Conservation (phyloP, 257 asterid species). For the Craterostigma plantagineum region DNA sequence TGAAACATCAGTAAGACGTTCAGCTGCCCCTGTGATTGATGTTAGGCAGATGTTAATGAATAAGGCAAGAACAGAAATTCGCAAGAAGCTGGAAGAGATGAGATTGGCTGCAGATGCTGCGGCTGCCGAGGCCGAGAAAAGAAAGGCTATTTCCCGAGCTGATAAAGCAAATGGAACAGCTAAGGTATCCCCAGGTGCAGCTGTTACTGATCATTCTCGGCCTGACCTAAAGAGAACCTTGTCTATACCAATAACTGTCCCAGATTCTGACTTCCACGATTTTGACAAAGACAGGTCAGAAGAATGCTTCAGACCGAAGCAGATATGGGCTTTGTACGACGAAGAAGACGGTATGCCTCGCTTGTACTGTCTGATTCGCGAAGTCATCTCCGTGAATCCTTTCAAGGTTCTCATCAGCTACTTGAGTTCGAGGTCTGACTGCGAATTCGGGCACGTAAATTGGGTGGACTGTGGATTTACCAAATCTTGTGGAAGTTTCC, state of each 20-base stretch:
- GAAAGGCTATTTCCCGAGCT: slow-evolving; percentile 22
- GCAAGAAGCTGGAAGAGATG: slow-evolving; percentile 44
- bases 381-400: slow-evolving; percentile 65
- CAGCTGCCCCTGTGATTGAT: slow-evolving; percentile 49
- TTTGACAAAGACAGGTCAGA: slow-evolving; percentile 78
- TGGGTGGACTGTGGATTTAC: slow-evolving; percentile 88
- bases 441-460: slow-evolving; percentile 75
- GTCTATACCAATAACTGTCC: slow-evolving; percentile 69
- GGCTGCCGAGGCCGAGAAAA: slow-evolving; percentile 44
- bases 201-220: slow-evolving; percentile 12
- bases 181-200: too few relatives aligned
- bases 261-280: slow-evolving; percentile 93
- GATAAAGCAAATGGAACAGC: slow-evolving; percentile 10
- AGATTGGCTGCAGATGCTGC: slow-evolving; percentile 37
- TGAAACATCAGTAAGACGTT: slow-evolving; percentile 30
- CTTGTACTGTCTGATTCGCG: slow-evolving; percentile 80
- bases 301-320: slow-evolving; percentile 82
- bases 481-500: slow-evolving; percentile 86
- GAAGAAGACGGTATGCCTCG: slow-evolving; percentile 99
- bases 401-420: slow-evolving; percentile 74
- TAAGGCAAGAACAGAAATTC: slow-evolving; percentile 51
- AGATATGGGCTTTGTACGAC: slow-evolving; percentile 93
- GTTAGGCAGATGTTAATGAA: slow-evolving; percentile 49
- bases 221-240: slow-evolving; percentile 35
- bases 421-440: slow-evolving; percentile 71